Evolutionary conservation across 352 stramenopile genomes (phyloP).

Genomic region (Pythium guiyangense): DNA sequence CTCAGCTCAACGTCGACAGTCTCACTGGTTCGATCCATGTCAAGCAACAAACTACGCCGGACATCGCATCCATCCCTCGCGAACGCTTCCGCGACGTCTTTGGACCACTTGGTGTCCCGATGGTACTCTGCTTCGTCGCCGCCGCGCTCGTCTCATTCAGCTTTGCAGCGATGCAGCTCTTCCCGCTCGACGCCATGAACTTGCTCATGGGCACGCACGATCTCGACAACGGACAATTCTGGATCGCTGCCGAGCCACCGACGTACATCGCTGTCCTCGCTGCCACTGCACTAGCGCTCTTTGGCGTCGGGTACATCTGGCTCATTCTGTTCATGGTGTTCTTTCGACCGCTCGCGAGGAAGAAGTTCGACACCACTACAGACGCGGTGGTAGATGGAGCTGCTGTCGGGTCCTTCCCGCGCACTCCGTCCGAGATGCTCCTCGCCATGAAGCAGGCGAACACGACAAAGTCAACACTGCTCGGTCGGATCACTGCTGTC

Average conservation of each 20-base stretch:
- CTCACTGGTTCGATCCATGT: not conserved
- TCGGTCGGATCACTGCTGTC: too few species aligned
- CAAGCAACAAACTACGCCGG: too few species aligned
- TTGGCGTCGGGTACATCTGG: constrained; percentile 8
- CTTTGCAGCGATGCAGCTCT: constrained; percentile 13
- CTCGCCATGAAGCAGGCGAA: too few species aligned
- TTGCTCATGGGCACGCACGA: constrained; percentile 17
- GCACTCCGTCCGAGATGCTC: too few species aligned
- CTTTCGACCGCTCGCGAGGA: constrained; percentile 5
- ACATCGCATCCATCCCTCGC: not conserved
- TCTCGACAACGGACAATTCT: constrained; percentile 18
- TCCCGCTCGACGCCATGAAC: constrained; percentile 15
- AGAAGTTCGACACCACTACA: not conserved
- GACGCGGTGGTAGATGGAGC: too few species aligned
- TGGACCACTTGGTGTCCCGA: not conserved
- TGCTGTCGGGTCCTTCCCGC: too few species aligned
- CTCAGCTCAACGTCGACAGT: not conserved
- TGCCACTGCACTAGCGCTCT: not conserved
- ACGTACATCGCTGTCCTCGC: not conserved
- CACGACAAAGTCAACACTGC: too few species aligned
- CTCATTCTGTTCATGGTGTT: constrained; percentile 14
- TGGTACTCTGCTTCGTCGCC: not conserved
- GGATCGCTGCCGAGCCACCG: constrained; percentile 9
- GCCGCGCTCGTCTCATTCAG: constrained; percentile 4
- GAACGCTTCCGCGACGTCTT: not conserved